Base-by-base conservation (phyloP, 495 filamentous ascomycete genomes). In the Daldinia decipiens region DNA sequence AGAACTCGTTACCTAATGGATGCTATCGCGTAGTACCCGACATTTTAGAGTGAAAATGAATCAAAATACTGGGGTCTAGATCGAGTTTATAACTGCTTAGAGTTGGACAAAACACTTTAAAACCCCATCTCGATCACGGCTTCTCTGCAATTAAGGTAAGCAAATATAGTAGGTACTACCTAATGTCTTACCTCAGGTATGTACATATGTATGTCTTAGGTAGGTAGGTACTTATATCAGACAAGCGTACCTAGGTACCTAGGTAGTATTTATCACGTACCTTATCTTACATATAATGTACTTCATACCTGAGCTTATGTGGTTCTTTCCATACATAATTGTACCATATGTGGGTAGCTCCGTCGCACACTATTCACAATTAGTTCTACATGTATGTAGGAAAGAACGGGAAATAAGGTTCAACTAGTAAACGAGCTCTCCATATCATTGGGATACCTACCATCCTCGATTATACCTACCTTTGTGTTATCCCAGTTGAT, bases 1-100 rank as follows among this genome's bases (percentile, higher is more conserved):
- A 59, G 38, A 58, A 34, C 27, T 62, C 11, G 68, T 62, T 65
- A 67, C 58, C 45, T 24, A 53, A 59, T 27, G 55, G 21, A 67
- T 45, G 45, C 24, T 56, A 50, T 68, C 65, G 50, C 56, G 70
- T 68, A 72, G 55, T 27, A 72, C 65, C 65, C 65, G 65, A 29
- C 36, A 36, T 21, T 31, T 27, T 15, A 24, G 8, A 45, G 17
- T 59, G 26, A 51, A 53, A 29, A 50, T 58, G 51, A 51, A 31
- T 62, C 8, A 27, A 12, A 51, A 17, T 21, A 5, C 38, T 13
- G 27, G 29, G 19, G 36, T 36, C 27, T 50, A 32, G 26, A 31
- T 31, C 19, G 17, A 47, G 17, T 12, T 47, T 47, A 61, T 15
- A 51, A 53, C 17, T 39, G 12, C 4, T 53, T 53, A 39, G 34